Evolutionary conservation across 352 stramenopile genomes (phyloP).

Genomic region (Halophytophthora polymorphica): DNA sequence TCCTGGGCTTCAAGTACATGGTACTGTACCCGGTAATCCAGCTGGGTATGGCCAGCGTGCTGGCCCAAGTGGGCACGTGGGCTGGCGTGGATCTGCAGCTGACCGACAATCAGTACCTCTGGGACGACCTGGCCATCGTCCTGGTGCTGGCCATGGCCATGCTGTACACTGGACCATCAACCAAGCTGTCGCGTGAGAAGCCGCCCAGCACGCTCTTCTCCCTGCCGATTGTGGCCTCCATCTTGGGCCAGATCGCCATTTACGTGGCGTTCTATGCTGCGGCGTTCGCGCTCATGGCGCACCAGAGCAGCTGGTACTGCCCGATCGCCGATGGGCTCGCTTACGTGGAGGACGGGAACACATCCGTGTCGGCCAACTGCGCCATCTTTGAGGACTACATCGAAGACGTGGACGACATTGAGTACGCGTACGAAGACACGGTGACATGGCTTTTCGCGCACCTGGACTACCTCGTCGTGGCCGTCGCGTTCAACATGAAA

Average conservation of each 20-base stretch:
- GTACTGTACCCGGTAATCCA: constrained; percentile 63
- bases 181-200: constrained; percentile 26
- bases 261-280: constrained; percentile 34
- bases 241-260: constrained; percentile 36
- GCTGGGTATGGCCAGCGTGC: constrained; percentile 38
- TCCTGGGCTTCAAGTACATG: constrained; percentile 39
- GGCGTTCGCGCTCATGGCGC: constrained; percentile 23
- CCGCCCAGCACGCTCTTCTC: constrained; percentile 54
- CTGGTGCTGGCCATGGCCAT: constrained; percentile 50
- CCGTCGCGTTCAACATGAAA: constrained; percentile 40
- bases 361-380: constrained; percentile 19
- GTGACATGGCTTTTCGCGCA: constrained; percentile 42
- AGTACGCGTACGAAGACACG: constrained; percentile 31
- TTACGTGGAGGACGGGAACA: constrained; percentile 16
- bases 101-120: constrained; percentile 61
- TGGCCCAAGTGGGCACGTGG: constrained; percentile 25
- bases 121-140: constrained; percentile 53
- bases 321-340: constrained; percentile 18
- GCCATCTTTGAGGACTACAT: constrained; percentile 22
- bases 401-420: constrained; percentile 27
- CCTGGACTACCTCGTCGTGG: constrained; percentile 39
- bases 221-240: constrained; percentile 34
- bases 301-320: constrained; percentile 40
- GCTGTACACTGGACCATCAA: constrained; percentile 44
- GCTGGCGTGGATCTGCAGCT: constrained; percentile 33